Evolutionary conservation across 768 basidiomycete genomes (phyloP), one percentile per base, ranked within the genome.

Genomic region (Panaeolus papilionaceus): DNA sequence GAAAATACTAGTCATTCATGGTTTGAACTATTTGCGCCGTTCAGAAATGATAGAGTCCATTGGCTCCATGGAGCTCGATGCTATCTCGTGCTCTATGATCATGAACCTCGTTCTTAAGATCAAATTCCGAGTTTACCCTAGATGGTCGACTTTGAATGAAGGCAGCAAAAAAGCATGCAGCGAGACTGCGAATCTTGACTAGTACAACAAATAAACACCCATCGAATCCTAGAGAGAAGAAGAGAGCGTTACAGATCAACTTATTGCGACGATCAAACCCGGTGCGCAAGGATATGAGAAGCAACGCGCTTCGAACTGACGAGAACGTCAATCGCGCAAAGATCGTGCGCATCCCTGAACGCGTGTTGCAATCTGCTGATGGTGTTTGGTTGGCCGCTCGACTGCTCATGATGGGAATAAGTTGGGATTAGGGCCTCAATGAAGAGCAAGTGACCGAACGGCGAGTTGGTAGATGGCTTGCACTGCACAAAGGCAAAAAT

Each of bases 251-350:
- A 51, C 47, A 51, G 47, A 51, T 51, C 47, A 51, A 51, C 6
- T 26, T 26, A 23, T 33, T 38, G 42, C 66, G 66, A 68, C 63
- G 66, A 72, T 72, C 71, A 72, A 69, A 54, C 54, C 71, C 71
- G 71, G 68, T 69, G 40, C 16, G 62, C 70, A 70, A 69, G 71
- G 71, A 70, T 63, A 26, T 26, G n/a, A 51, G 47, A 51, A 51
- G 47, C n/a, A 51, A 51, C 4, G 47, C 47, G 47, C 47, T 51
- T 51, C 47, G 11, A 39, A 38, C 38, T 38, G 38, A 39, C 62
- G 38, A 33, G 58, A 38, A 61, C 23, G 58, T 61, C 37, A 38
- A 39, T 62, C 26, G 20, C 42, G 42, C 42, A 44, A 44, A 18
- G 42, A 44, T 44, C 42, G 42, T 44, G 42, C 42, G 42, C 42